These are phyloP conservation scores for Ascochyta rabiei DNA, from an alignment of 2,329 filamentous ascomycete species.

Conservation along the genomic window DNA sequence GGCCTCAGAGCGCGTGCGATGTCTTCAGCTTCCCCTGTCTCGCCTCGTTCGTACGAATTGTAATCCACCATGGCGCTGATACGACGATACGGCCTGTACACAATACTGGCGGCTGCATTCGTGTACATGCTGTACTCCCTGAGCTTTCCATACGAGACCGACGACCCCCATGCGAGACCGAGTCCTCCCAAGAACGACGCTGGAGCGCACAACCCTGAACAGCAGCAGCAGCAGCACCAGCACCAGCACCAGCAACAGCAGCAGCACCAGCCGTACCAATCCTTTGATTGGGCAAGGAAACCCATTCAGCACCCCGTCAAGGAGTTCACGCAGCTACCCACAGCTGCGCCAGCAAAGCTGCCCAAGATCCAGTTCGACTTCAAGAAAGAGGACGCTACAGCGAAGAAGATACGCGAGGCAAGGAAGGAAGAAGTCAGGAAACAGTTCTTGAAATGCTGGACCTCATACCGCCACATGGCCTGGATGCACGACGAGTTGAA, in stretches of 20 bases:
- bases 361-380: conserved; percentile 54
- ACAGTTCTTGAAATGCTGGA: conserved; percentile 54
- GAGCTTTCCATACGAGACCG: conserved; percentile 40
- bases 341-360: conserved; percentile 44
- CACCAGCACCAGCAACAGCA: too few relatives aligned
- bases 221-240: conserved; percentile 18
- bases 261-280: conserved; percentile 19
- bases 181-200: conserved; percentile 19
- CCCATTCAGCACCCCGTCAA: conserved; percentile 50
- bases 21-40: conserved; percentile 13
- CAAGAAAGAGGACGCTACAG: conserved; percentile 41
- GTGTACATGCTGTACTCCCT: conserved; percentile 48
- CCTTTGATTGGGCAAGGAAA: conserved; percentile 50
- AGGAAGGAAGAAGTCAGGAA: conserved; percentile 48
- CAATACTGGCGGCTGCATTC: conserved; percentile 39
- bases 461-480: conserved; percentile 51
- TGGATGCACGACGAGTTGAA: conserved; percentile 58
- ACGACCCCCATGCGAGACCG: conserved; percentile 6
- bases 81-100: conserved; percentile 47
- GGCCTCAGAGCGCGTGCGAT: conserved; percentile 1
- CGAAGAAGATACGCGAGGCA: conserved; percentile 42
- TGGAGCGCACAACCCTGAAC: conserved; percentile 2
- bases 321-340: conserved; percentile 46
- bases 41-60: conserved; percentile 14
- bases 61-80: conserved; percentile 47